These are phyloP conservation scores for Vairimorpha necatrix DNA, from an alignment of 371 early-diverging fungal genomes.

Conservation along the genomic window DNA sequence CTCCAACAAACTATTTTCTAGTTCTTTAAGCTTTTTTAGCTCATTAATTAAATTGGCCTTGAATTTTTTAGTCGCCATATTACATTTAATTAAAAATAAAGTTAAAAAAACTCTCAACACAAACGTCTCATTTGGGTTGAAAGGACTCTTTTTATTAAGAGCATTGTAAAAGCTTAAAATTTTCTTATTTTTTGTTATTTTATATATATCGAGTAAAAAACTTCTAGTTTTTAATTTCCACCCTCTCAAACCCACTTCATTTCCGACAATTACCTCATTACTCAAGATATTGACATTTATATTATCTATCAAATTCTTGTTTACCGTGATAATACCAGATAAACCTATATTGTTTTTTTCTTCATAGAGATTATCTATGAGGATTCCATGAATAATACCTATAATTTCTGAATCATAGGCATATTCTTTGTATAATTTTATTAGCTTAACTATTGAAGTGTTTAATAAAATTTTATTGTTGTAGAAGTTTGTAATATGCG, in stretches of 20 bases:
- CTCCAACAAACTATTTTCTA: background rate
- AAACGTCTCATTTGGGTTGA: background rate
- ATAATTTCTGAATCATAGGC: background rate
- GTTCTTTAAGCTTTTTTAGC: background rate
- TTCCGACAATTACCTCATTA: background rate
- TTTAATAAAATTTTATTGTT: background rate
- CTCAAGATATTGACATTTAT: no score
- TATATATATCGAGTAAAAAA: background rate
- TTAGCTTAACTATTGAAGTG: background rate
- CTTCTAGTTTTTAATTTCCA: conserved; percentile 4
- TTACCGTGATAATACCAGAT: background rate
- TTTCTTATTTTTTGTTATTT: background rate
- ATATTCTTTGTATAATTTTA: background rate
- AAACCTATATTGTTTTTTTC: background rate
- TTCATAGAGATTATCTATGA: conserved; percentile 8
- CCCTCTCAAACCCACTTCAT: background rate
- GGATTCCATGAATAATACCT: background rate
- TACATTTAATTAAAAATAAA: conserved; percentile 9
- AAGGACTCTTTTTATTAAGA: conserved; percentile 3
- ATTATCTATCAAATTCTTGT: background rate
- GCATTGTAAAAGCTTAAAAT: background rate
- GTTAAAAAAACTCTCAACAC: background rate
- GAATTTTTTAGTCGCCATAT: conserved; percentile 12
- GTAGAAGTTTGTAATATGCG: conserved; percentile 3
- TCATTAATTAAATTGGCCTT: conserved; percentile 2